Percentiles rank a stretch among this genome's conserved stretches.
Evolutionary conservation across 2,329 filamentous ascomycete species (phyloP).

Genomic region (Colletotrichum nymphaeae): DNA sequence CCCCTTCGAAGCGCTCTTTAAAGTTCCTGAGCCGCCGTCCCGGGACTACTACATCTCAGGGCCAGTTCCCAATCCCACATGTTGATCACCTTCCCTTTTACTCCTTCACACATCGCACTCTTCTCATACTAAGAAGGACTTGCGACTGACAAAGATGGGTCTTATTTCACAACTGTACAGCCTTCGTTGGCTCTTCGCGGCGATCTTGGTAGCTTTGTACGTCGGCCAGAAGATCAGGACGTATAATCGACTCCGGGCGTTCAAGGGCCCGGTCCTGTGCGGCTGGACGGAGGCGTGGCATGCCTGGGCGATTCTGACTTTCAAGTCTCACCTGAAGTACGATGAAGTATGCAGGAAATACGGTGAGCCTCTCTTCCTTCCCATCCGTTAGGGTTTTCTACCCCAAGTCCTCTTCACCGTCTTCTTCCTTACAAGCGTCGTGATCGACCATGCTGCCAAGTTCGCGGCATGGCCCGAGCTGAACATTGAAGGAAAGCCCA

Average conservation of each 20-base stretch:
- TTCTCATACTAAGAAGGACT: not conserved
- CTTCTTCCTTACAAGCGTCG: too few relatives aligned
- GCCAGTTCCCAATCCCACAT: not conserved
- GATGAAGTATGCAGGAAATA: conserved; percentile 26
- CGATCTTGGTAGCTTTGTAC: not conserved
- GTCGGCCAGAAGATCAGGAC: conserved; percentile 8
- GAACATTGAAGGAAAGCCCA: not conserved
- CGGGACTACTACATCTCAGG: too few relatives aligned
- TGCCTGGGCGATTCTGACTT: conserved; percentile 17
- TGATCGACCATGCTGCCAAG: not conserved
- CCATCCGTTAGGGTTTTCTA: not conserved
- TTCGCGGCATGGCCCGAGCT: not conserved
- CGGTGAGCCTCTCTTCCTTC: not conserved
- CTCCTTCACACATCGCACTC: not conserved
- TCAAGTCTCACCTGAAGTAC: conserved; percentile 32
- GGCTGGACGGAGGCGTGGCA: conserved; percentile 27
- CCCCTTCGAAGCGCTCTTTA: not conserved
- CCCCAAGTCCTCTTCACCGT: not conserved
- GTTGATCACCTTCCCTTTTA: not conserved
- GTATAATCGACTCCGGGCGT: conserved; percentile 24
- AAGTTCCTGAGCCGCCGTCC: not conserved
- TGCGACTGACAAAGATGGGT: conserved; percentile 2
- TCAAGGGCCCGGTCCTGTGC: conserved; percentile 17
- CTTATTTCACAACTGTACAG: conserved; percentile 10
- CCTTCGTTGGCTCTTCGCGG: conserved; percentile 17